A percentile compares a stretch with the other conserved stretches of the same genome.
These are phyloP conservation scores for Russula compacta DNA, from an alignment of 768 basidiomycete genomes.

Conservation along the genomic window DNA sequence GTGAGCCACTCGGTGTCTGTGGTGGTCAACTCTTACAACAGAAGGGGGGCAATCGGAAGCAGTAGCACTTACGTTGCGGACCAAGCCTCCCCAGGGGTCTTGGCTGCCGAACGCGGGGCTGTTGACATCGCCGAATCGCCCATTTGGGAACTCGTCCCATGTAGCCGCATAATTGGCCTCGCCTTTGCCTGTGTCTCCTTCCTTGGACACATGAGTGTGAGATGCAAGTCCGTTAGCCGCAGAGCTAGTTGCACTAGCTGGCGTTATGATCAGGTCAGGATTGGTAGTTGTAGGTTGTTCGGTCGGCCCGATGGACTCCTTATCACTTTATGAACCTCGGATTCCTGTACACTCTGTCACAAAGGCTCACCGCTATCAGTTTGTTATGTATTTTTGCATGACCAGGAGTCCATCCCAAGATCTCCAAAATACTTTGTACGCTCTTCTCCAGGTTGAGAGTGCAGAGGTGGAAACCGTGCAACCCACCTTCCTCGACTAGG, in stretches of 20 bases:
- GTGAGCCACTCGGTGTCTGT: conserved; percentile 3
- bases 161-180: conserved; percentile 69
- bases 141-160: conserved; percentile 98
- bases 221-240: conserved; percentile 49
- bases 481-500: conserved; percentile 44
- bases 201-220: conserved; percentile 37
- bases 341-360: neutral
- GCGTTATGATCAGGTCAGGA: conserved; percentile 46
- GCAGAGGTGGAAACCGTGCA: conserved; percentile 84
- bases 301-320: conserved; percentile 25
- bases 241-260: conserved; percentile 51
- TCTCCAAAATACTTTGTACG: conserved; percentile 76
- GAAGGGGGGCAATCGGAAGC: neutral
- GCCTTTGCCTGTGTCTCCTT: conserved; percentile 55
- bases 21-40: neutral
- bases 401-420: conserved; percentile 55
- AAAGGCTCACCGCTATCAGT: conserved; percentile 49
- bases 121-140: conserved; percentile 94
- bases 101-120: conserved; percentile 89
- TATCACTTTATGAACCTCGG: conserved; percentile 9
- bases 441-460: conserved; percentile 97
- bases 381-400: conserved; percentile 42
- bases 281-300: conserved; percentile 23
- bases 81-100: conserved; percentile 68
- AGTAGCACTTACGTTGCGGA: conserved; percentile 39